Conservation (phyloP, 257 asterid species). For the Lantana camara region DNA sequence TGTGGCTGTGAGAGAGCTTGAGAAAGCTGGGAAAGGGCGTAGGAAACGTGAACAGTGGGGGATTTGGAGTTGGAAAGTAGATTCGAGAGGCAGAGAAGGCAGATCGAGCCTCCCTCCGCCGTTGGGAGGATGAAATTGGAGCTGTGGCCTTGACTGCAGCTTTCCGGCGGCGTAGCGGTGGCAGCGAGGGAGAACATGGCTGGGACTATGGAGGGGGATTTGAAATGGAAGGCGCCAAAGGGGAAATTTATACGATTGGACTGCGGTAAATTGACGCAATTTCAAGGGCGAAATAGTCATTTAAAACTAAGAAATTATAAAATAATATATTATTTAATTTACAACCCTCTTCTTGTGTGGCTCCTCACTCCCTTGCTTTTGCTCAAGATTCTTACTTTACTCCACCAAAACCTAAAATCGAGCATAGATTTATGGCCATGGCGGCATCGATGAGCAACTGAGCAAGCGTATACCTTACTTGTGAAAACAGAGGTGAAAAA, state of each 20-base stretch:
- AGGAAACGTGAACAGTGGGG: slow-evolving; percentile 81
- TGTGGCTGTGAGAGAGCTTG: slow-evolving; percentile 70
- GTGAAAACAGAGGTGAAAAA: too few relatives aligned
- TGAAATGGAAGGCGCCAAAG: slow-evolving; percentile 39
- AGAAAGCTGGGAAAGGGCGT: slow-evolving; percentile 92
- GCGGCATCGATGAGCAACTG: too few relatives aligned
- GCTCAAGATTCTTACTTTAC: too few relatives aligned
- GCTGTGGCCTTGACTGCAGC: slow-evolving; percentile 76
- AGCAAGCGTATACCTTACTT: background rate
- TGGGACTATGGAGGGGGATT: background rate
- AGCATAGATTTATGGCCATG: too few relatives aligned
- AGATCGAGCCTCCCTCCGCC: slow-evolving; percentile 79
- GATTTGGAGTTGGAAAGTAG: slow-evolving; percentile 77
- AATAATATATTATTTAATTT: too few relatives aligned
- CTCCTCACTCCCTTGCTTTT: too few relatives aligned
- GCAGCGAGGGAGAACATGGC: slow-evolving; percentile 43
- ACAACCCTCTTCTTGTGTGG: too few relatives aligned
- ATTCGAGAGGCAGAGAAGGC: slow-evolving; percentile 82
- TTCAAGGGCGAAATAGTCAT: background rate
- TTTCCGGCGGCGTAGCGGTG: slow-evolving; percentile 39
- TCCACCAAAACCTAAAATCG: too few relatives aligned
- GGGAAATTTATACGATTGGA: background rate
- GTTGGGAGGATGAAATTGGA: slow-evolving; percentile 63
- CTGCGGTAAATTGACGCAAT: background rate
- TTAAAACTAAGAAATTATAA: too few relatives aligned